Conservation (phyloP, 345 rosid genomes). For the Syzygium aromaticum region DNA sequence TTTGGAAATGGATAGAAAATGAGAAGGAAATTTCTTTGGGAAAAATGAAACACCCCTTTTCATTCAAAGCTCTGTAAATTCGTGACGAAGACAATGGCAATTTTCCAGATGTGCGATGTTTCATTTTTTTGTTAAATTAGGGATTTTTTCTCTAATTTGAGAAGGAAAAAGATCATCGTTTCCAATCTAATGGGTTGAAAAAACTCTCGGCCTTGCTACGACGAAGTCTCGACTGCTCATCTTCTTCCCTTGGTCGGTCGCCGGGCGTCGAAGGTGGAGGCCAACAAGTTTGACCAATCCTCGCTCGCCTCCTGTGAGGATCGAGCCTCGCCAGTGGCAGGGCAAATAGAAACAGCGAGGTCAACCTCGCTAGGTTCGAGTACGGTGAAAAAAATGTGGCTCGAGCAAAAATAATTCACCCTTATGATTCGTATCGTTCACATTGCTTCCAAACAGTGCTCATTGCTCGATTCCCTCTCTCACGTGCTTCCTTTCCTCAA, state of each 20-base stretch:
- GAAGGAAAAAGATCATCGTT: background rate
- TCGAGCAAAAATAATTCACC: background rate
- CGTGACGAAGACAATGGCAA: background rate
- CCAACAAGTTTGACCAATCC: too few species aligned
- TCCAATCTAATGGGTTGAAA: background rate
- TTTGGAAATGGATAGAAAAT: background rate
- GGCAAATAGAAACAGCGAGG: too few species aligned
- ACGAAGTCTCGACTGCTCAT: background rate
- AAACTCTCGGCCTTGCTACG: background rate
- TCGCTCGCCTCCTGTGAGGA: too few species aligned
- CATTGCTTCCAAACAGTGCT: too few species aligned
- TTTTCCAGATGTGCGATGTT: background rate
- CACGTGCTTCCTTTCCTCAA: too few species aligned
- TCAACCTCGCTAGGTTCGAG: background rate
- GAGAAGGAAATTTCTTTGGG: background rate
- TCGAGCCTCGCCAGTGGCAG: too few species aligned
- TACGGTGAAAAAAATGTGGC: background rate
- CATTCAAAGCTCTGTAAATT: background rate
- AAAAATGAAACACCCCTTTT: background rate
- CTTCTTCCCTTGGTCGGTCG: background rate
- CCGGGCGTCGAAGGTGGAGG: too few species aligned
- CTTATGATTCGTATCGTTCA: too few species aligned
- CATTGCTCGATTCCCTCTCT: too few species aligned
- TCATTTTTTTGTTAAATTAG: background rate
- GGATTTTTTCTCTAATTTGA: background rate